Percentiles rank a stretch among this genome's conserved stretches.
phyloP scores from a whole-genome alignment of 306 rosid genomes.

The Vigna radiata region DNA sequence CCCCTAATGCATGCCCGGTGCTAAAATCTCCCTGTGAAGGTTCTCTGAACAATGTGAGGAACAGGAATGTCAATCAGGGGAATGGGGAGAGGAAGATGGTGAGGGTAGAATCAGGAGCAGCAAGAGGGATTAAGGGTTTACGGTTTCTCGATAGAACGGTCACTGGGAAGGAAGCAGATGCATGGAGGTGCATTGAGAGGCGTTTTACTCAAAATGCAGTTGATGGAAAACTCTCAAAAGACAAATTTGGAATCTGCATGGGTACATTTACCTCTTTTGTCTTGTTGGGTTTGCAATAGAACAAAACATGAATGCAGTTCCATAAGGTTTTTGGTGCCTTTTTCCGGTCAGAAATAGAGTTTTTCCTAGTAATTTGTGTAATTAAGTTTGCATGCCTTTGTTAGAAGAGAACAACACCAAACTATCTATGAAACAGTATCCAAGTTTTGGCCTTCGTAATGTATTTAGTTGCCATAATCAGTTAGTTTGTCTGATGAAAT shows the following conservation, averaged over 20 bases:
- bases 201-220: slow-evolving; percentile 60
- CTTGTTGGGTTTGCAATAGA: neutral
- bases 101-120: slow-evolving; percentile 59
- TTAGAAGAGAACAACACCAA: neutral
- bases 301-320: neutral
- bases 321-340: neutral
- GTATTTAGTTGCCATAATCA: neutral
- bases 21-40: slow-evolving; percentile 35
- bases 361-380: neutral
- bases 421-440: neutral
- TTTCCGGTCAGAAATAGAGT: neutral
- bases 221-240: slow-evolving; percentile 63
- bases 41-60: slow-evolving; percentile 36
- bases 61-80: slow-evolving; percentile 44
- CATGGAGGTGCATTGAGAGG: slow-evolving; percentile 68
- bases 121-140: slow-evolving; percentile 72
- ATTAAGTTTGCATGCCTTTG: neutral
- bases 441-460: neutral
- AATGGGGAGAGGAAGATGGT: slow-evolving; percentile 22
- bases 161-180: slow-evolving; percentile 76
- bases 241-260: slow-evolving; percentile 80
- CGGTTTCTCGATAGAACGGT: slow-evolving; percentile 73
- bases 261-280: slow-evolving; percentile 52
- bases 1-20: neutral
- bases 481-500: slow-evolving; percentile 27